Percentiles rank a stretch among this genome's conserved stretches.
These are phyloP conservation scores for Serpula lacrymans DNA, from an alignment of 768 basidiomycete genomes.

Conservation along the genomic window DNA sequence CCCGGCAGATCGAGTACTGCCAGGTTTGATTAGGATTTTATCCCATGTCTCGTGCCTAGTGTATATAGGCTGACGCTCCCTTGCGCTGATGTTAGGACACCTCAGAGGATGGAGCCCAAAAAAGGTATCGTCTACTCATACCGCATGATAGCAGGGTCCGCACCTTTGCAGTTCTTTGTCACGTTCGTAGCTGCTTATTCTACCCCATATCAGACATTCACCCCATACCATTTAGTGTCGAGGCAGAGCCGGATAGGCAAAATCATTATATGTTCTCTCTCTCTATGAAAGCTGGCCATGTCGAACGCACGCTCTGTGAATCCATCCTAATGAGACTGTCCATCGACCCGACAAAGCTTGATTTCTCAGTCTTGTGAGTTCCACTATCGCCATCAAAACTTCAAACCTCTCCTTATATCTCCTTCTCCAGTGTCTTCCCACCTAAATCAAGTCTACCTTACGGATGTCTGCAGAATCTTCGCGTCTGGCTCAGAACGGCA, in stretches of 20 bases:
- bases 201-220: conserved; percentile 25
- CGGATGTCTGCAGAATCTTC: conserved; percentile 53
- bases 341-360: conserved; percentile 51
- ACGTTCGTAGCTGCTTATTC: conserved; percentile 30
- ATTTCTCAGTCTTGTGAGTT: conserved; percentile 62
- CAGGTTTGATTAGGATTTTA: conserved; percentile 12
- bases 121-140: conserved; percentile 42
- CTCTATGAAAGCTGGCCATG: conserved; percentile 49
- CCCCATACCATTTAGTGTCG: conserved; percentile 19
- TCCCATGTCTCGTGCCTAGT: neutral
- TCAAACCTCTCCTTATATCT: neutral
- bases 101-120: conserved; percentile 17
- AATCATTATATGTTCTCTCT: conserved; percentile 49
- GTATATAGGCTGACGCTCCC: conserved; percentile 12
- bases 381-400: neutral
- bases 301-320: conserved; percentile 52
- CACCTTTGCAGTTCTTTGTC: conserved; percentile 48
- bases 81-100: no score
- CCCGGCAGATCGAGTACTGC: conserved; percentile 2
- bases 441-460: conserved; percentile 53
- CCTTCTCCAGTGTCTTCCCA: conserved; percentile 46
- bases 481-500: conserved; percentile 60
- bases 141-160: conserved; percentile 38
- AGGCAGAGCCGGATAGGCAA: conserved; percentile 21
- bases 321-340: conserved; percentile 43